Percentiles rank a stretch among this genome's conserved stretches.
These are phyloP conservation scores for Aegle marmelos DNA, from an alignment of 345 rosid genomes.

Conservation along the genomic window DNA sequence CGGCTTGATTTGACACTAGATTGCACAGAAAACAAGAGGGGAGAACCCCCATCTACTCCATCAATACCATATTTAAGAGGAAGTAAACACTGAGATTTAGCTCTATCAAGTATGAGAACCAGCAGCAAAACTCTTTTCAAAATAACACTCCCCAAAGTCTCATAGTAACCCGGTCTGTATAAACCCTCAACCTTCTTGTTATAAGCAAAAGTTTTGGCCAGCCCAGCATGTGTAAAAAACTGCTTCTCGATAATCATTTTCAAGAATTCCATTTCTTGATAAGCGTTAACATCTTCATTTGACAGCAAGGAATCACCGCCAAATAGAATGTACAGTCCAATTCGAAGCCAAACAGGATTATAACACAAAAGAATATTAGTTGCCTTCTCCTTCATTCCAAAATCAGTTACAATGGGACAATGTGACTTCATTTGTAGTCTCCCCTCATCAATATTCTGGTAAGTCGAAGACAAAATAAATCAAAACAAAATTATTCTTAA, in stretches of 20 bases:
- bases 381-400: constrained; percentile 84
- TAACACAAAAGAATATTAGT: constrained; percentile 58
- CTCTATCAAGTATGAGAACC: constrained; percentile 76
- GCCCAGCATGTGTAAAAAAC: constrained; percentile 63
- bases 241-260: constrained; percentile 79
- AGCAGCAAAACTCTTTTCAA: constrained; percentile 86
- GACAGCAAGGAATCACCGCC: constrained; percentile 85
- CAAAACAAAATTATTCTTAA: not conserved
- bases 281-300: constrained; percentile 42
- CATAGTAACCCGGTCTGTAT: constrained; percentile 92
- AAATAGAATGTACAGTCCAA: constrained; percentile 65
- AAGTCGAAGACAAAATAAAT: constrained; percentile 11
- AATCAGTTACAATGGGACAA: constrained; percentile 88
- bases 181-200: constrained; percentile 94
- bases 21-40: constrained; percentile 55
- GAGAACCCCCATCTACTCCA: constrained; percentile 94
- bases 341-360: constrained; percentile 80
- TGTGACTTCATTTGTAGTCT: constrained; percentile 82
- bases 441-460: constrained; percentile 84
- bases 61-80: constrained; percentile 84
- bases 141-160: constrained; percentile 68
- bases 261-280: constrained; percentile 61
- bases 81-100: constrained; percentile 68
- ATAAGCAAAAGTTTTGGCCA: constrained; percentile 76
- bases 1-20: constrained; percentile 74